Conservation (phyloP, 2,329 filamentous ascomycete genomes). For the Incumbomyces lentus region DNA sequence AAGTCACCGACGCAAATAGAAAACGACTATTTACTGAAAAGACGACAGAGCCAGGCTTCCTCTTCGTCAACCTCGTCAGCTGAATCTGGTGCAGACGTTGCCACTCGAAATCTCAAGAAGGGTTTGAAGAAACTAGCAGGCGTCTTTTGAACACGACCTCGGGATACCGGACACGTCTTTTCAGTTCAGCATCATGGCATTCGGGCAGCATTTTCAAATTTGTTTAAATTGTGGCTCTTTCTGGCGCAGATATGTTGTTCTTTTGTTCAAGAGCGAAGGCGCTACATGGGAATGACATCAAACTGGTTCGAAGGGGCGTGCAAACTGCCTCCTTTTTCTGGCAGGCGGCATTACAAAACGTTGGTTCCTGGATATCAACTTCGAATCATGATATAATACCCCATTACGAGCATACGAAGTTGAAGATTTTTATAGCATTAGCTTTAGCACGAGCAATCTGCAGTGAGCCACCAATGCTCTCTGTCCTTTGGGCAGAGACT, state of each 20-base stretch:
- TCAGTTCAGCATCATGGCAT: background rate
- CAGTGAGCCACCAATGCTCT: too few relatives aligned
- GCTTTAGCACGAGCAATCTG: too few relatives aligned
- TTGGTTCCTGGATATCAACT: conserved; percentile 6
- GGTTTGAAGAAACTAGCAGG: conserved; percentile 19
- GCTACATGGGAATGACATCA: background rate
- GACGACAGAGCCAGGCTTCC: conserved; percentile 1
- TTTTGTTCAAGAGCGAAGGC: conserved; percentile 2
- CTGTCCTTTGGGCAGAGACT: too few relatives aligned
- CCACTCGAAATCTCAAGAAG: conserved; percentile 19
- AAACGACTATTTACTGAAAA: background rate
- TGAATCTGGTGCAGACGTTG: conserved; percentile 18
- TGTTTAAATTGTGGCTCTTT: background rate
- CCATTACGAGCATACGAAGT: background rate
- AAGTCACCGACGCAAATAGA: background rate
- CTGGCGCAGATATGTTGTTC: too few relatives aligned
- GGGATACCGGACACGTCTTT: background rate
- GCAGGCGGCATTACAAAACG: conserved; percentile 7
- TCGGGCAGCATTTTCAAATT: background rate
- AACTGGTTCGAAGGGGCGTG: conserved; percentile 7
- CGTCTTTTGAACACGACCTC: conserved; percentile 6
- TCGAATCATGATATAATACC: conserved; percentile 7
- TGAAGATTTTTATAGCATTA: conserved; percentile 4
- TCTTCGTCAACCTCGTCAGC: conserved; percentile 9
- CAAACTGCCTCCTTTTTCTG: conserved; percentile 4